Conservation (phyloP, 805 yeast species). For the Candida chauliodis region DNA sequence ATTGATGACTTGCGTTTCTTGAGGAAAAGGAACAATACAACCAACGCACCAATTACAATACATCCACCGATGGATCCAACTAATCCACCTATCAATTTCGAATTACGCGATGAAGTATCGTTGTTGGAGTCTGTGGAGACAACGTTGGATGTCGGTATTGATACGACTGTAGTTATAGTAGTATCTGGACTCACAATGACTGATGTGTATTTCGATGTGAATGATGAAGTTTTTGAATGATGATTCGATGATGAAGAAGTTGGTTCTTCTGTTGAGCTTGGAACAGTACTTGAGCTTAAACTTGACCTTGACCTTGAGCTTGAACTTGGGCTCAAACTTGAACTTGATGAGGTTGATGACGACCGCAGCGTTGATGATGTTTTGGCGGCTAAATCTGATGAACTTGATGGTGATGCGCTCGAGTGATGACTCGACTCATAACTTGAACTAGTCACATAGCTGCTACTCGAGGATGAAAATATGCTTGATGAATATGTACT, state of each 20-base stretch:
- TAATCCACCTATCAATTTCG: conserved; percentile 41
- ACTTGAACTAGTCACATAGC: no score
- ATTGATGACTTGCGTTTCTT: conserved; percentile 26
- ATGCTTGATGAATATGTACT: no score
- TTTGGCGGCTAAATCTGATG: background rate
- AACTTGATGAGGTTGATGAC: conserved; percentile 1
- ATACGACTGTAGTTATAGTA: conserved; percentile 38
- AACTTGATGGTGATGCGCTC: conserved; percentile 1
- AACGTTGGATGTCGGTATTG: conserved; percentile 34
- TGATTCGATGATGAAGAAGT: conserved; percentile 7
- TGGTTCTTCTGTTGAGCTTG: conserved; percentile 9
- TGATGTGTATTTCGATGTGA: conserved; percentile 14
- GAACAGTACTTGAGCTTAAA: conserved; percentile 1
- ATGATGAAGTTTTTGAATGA: conserved; percentile 11
- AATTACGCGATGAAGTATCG: conserved; percentile 20
- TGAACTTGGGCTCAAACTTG: background rate
- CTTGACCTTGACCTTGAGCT: conserved; percentile 2
- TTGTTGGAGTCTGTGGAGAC: conserved; percentile 11
- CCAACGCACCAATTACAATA: conserved; percentile 35
- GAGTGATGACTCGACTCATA: conserved; percentile 7
- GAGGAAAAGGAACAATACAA: conserved; percentile 32
- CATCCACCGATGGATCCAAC: conserved; percentile 48
- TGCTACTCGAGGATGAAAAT: no score
- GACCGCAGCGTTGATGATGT: conserved; percentile 1
- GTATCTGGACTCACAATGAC: conserved; percentile 21